Percentiles rank a stretch among this genome's conserved stretches.
Evolutionary conservation across 768 basidiomycete species (phyloP).

Genomic region (Exsudoporus frostii): DNA sequence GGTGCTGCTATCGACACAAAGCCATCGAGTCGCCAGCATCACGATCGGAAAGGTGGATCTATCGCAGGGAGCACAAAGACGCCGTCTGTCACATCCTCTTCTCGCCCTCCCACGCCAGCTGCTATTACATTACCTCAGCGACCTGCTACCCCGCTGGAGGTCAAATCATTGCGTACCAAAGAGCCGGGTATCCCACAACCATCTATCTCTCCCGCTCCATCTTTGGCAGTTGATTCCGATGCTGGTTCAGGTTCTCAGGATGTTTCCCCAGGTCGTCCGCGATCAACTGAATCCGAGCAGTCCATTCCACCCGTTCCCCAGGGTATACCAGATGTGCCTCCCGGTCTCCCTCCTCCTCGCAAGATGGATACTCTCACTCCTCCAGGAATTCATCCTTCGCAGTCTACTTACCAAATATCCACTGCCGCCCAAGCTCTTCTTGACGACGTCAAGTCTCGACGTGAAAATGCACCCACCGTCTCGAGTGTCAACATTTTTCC

Average conservation of each 20-base stretch:
- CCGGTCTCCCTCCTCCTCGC: conserved; percentile 54
- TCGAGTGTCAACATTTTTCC: conserved; percentile 69
- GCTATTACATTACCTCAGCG: conserved; percentile 35
- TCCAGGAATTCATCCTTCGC: conserved; percentile 41
- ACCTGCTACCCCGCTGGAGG: conserved; percentile 44
- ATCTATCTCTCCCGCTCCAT: conserved; percentile 43
- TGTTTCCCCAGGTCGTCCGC: conserved; percentile 38
- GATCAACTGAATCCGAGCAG: conserved; percentile 37
- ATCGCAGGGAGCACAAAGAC: conserved; percentile 37
- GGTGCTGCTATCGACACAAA: conserved; percentile 37
- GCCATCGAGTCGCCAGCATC: conserved; percentile 32
- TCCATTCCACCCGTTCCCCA: conserved; percentile 44
- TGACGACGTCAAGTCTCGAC: conserved; percentile 76
- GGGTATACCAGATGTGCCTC: conserved; percentile 51
- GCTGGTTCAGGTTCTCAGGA: conserved; percentile 43
- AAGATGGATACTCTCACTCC: conserved; percentile 52
- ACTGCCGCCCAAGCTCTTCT: conserved; percentile 79
- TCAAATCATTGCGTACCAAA: conserved; percentile 39
- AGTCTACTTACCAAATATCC: conserved; percentile 76
- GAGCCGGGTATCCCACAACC: conserved; percentile 39
- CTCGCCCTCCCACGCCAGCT: conserved; percentile 59
- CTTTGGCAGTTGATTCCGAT: conserved; percentile 51
- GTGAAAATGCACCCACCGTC: conserved; percentile 50
- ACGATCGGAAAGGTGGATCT: conserved; percentile 43
- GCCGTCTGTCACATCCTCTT: conserved; percentile 47